Evolutionary conservation across 345 rosid species (phyloP).

Genomic region (Syzygium aqueum): DNA sequence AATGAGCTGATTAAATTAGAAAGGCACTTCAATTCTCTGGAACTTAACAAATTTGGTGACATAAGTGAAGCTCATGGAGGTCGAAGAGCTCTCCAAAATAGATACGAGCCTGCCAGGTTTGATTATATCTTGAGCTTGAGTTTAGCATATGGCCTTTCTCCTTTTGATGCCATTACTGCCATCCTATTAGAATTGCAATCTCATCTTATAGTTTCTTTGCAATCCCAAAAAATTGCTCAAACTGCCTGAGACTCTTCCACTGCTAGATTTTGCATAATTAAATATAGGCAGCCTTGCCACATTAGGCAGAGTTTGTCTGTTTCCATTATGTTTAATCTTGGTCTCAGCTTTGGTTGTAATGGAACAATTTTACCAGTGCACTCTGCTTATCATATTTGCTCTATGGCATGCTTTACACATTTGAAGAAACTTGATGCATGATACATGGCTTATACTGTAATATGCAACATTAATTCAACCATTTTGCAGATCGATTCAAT

Average conservation of each 20-base stretch:
- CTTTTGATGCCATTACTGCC: background rate
- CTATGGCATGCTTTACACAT: background rate
- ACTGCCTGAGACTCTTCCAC: background rate
- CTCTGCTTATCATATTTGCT: background rate
- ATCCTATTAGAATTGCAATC: background rate
- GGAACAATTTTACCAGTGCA: background rate
- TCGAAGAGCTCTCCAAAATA: constrained; percentile 35
- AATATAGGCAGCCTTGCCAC: background rate
- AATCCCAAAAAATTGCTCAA: background rate
- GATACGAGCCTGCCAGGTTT: constrained; percentile 66
- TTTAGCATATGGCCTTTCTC: background rate
- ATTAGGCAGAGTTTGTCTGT: background rate
- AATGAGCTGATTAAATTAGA: constrained; percentile 77
- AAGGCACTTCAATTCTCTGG: constrained; percentile 81
- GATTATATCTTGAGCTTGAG: background rate
- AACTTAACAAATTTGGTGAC: constrained; percentile 70
- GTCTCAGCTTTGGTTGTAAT: background rate
- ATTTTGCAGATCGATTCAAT: constrained; percentile 52
- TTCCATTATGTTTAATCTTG: background rate
- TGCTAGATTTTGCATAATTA: background rate
- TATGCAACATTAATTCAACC: constrained; percentile 1
- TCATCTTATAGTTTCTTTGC: background rate
- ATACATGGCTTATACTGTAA: background rate
- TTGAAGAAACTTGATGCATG: background rate
- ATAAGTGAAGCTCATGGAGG: constrained; percentile 30